Evolutionary conservation across 768 basidiomycete genomes (phyloP).

Genomic region (Tricholoma sp.): DNA sequence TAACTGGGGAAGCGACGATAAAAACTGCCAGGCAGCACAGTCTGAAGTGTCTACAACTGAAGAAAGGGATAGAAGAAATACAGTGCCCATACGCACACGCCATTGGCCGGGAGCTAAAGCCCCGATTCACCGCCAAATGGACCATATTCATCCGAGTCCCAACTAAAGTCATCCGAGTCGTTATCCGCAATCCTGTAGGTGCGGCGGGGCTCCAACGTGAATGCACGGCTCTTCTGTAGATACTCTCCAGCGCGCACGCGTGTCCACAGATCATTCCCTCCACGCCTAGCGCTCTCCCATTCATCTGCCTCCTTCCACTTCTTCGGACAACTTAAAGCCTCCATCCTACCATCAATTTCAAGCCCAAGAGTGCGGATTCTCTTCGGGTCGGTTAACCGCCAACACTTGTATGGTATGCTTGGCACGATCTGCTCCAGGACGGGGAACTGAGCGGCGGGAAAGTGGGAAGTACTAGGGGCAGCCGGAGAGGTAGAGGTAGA

Average conservation of each 20-base stretch:
- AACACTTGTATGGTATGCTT: background rate
- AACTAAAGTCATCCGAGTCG: too few species aligned
- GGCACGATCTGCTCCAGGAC: background rate
- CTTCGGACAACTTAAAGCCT: background rate
- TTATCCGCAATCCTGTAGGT: too few species aligned
- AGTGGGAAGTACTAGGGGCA: too few species aligned
- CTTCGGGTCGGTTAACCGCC: background rate
- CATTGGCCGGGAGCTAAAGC: background rate
- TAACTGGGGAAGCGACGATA: too few species aligned
- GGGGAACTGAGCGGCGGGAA: background rate
- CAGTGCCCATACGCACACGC: background rate
- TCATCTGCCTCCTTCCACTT: background rate
- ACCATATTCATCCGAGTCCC: background rate
- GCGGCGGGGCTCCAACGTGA: background rate
- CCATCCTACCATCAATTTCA: background rate
- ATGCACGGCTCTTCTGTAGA: background rate
- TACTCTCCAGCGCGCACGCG: background rate
- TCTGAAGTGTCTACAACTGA: background rate
- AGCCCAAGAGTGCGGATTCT: background rate
- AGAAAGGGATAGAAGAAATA: background rate
- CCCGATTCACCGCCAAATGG: background rate
- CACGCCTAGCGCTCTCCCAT: background rate
- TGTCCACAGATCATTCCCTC: background rate
- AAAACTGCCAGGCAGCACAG: too few species aligned
- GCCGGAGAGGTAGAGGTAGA: background rate